Percentiles rank a stretch among this genome's conserved stretches.
Evolutionary conservation across 2,329 filamentous ascomycete species (phyloP).

Genomic region (Grosmannia clavigera): DNA sequence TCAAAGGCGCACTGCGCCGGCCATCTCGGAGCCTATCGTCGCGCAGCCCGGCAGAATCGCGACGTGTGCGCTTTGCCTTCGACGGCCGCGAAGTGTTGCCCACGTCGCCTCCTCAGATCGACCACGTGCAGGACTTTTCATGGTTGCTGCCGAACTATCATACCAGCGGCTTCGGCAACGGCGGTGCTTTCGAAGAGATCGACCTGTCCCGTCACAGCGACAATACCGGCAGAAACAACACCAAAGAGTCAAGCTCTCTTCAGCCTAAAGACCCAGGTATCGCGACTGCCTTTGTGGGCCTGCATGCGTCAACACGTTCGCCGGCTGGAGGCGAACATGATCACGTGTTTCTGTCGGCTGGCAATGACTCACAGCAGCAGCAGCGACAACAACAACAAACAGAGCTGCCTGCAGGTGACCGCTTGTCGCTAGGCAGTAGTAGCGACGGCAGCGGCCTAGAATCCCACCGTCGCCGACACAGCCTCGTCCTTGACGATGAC

Average conservation of each 20-base stretch:
- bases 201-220: background rate
- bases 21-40: slow-evolving; percentile 28
- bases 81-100: slow-evolving; percentile 48
- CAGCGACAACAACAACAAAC: no score
- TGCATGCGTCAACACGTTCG: background rate
- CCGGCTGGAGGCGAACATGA: background rate
- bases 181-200: slow-evolving; percentile 9
- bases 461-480: slow-evolving; percentile 8
- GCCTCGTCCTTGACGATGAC: slow-evolving; percentile 19
- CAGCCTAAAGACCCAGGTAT: background rate
- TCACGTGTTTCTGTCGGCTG: background rate
- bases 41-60: slow-evolving; percentile 21
- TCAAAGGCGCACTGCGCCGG: slow-evolving; percentile 45
- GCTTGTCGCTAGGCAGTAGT: background rate
- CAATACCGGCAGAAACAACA: background rate
- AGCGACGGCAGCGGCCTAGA: background rate
- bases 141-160: slow-evolving; percentile 7
- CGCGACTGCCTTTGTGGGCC: background rate
- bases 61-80: slow-evolving; percentile 50
- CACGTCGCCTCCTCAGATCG: slow-evolving; percentile 34
- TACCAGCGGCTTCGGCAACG: background rate
- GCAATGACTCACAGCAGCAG: background rate
- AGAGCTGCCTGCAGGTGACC: background rate
- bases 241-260: background rate
- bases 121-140: slow-evolving; percentile 6